These are phyloP conservation scores for Aquilaria agallochum DNA, from an alignment of 441 rosid genomes.

Conservation along the genomic window DNA sequence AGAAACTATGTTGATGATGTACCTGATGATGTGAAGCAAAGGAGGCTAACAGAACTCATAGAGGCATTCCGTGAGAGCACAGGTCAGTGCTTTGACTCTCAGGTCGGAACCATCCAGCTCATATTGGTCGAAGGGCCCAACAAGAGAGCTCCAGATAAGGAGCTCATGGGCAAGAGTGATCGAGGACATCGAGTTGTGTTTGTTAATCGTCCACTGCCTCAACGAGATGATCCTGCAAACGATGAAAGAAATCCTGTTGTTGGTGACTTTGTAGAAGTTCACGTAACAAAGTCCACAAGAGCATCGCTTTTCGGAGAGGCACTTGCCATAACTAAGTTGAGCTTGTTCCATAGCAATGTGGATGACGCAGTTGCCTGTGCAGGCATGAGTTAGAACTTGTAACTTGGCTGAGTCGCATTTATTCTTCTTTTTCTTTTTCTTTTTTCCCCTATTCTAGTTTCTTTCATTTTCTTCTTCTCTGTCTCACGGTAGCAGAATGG, in stretches of 20 bases:
- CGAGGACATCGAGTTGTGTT: conserved; percentile 82
- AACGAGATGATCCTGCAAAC: conserved; percentile 22
- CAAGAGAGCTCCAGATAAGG: conserved; percentile 80
- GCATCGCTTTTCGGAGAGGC: conserved; percentile 82
- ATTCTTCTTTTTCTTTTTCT: not conserved
- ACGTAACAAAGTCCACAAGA: conserved; percentile 51
- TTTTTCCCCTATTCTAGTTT: not conserved
- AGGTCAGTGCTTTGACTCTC: conserved; percentile 67
- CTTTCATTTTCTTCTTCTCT: not conserved
- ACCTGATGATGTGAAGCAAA: conserved; percentile 80
- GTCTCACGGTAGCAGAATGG: not conserved
- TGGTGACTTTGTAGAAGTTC: conserved; percentile 84
- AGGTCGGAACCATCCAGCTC: conserved; percentile 66
- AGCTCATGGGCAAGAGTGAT: conserved; percentile 84
- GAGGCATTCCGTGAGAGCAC: conserved; percentile 77
- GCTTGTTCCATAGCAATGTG: conserved; percentile 39
- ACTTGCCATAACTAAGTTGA: conserved; percentile 63
- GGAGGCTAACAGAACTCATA: conserved; percentile 79
- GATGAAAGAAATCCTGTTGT: conserved; percentile 43
- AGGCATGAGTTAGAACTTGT: conserved; percentile 20
- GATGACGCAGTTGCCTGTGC: conserved; percentile 45
- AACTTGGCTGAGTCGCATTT: conserved; percentile 1
- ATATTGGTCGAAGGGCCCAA: conserved; percentile 90
- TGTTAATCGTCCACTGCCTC: conserved; percentile 34
- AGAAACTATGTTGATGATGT: conserved; percentile 72